Percentiles rank a stretch among this genome's conserved stretches.
These are phyloP conservation scores for Lagerstroemia speciosa DNA, from an alignment of 345 rosid genomes.

Conservation along the genomic window DNA sequence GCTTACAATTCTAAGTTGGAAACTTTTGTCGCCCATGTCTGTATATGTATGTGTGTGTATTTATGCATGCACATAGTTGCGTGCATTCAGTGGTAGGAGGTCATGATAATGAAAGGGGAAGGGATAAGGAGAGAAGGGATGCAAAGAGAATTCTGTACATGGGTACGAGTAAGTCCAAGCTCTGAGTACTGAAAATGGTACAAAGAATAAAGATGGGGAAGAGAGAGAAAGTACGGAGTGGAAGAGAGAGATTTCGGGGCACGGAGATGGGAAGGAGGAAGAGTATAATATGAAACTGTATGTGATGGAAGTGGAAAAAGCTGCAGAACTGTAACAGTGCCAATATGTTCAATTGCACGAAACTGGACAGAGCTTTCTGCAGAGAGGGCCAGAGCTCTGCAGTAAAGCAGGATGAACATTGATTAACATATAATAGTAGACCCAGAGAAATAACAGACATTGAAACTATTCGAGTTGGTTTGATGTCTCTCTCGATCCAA, in stretches of 20 bases:
- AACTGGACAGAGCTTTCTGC: background rate
- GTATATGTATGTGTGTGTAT: too few relatives aligned
- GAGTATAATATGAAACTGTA: background rate
- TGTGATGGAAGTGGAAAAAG: background rate
- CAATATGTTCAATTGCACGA: background rate
- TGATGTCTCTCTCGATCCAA: too few relatives aligned
- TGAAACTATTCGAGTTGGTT: too few relatives aligned
- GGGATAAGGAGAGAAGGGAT: background rate
- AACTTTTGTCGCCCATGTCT: too few relatives aligned
- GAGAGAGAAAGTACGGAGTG: background rate
- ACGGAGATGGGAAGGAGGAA: background rate
- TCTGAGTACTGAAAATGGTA: background rate
- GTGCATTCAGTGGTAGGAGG: too few relatives aligned
- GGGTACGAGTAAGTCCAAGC: background rate
- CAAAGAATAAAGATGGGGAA: background rate
- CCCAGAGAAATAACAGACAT: background rate
- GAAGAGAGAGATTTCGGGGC: background rate
- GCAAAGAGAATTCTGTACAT: background rate
- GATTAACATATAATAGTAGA: background rate
- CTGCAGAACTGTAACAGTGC: background rate
- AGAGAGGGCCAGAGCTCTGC: background rate
- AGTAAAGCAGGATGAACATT: background rate
- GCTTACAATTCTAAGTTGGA: too few relatives aligned
- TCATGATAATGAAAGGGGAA: background rate
- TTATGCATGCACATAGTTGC: too few relatives aligned